Evolutionary conservation across 176 grass and related monocot genomes (phyloP).

Genomic region (Avena atlantica): DNA sequence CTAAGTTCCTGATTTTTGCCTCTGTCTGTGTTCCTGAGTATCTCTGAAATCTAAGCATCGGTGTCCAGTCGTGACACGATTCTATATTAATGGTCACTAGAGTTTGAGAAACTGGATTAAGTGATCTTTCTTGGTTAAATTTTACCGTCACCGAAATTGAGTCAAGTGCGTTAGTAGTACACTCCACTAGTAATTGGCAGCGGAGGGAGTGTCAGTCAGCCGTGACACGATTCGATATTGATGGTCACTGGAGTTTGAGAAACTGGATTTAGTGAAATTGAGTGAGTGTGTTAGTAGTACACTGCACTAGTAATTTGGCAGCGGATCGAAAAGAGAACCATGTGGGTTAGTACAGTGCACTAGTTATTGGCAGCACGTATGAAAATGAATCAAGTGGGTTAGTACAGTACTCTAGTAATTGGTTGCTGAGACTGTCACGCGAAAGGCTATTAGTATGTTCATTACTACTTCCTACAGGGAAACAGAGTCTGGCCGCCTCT

Average conservation of each 20-base stretch:
- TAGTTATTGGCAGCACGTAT: not conserved
- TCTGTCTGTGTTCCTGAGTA: not conserved
- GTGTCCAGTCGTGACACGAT: not conserved
- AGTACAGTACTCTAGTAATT: not conserved
- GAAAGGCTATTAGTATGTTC: not conserved
- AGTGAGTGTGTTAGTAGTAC: not conserved
- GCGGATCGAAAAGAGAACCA: no score
- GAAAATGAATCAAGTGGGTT: not conserved
- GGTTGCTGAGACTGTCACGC: not conserved
- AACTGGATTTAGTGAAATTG: not conserved
- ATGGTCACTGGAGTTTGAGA: not conserved
- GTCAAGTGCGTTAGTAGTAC: not conserved
- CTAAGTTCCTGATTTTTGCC: no score
- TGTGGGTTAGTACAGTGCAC: no score
- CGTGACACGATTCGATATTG: not conserved
- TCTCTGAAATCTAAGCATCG: conserved; percentile 16
- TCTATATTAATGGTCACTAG: not conserved
- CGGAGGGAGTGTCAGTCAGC: not conserved
- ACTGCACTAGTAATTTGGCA: not conserved
- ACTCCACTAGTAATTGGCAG: not conserved
- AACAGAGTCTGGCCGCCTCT: no score
- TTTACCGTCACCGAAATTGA: not conserved
- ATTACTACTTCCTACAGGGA: not conserved
- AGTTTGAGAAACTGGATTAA: not conserved
- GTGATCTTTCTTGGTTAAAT: not conserved